phyloP scores from a whole-genome alignment of 2,329 filamentous ascomycete genomes.

The Onygenales sp. region DNA sequence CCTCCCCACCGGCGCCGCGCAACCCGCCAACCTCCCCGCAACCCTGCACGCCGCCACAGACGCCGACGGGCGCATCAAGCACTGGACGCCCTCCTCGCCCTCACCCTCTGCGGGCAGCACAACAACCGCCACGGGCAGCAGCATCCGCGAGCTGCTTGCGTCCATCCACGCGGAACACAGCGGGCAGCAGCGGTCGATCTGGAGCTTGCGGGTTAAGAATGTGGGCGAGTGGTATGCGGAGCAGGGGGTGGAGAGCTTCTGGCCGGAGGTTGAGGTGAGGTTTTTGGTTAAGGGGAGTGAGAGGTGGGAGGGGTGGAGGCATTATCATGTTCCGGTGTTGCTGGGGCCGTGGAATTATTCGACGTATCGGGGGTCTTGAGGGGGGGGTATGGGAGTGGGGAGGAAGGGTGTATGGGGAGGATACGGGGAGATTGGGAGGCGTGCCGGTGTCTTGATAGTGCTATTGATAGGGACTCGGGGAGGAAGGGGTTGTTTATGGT shows the following conservation, averaged over 20 bases:
- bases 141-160: not conserved
- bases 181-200: conserved; percentile 26
- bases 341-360: conserved; percentile 43
- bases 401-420: not conserved
- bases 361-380: conserved; percentile 40
- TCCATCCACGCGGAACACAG: not conserved
- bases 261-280: conserved; percentile 42
- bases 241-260: conserved; percentile 40
- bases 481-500: too few relatives aligned
- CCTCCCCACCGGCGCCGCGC: conserved; percentile 16
- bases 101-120: conserved; percentile 15
- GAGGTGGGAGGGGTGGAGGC: conserved; percentile 34
- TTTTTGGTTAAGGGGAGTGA: conserved; percentile 39
- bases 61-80: conserved; percentile 37
- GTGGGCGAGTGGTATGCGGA: conserved; percentile 39
- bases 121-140: conserved; percentile 2
- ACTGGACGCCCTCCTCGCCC: conserved; percentile 27
- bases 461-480: too few relatives aligned
- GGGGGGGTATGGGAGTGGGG: not conserved
- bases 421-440: too few relatives aligned
- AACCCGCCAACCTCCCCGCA: conserved; percentile 11
- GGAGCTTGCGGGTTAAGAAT: conserved; percentile 35
- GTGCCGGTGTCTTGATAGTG: too few relatives aligned
- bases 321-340: conserved; percentile 44
- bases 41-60: conserved; percentile 34